These are phyloP conservation scores for Kurtzmaniella quercitrusa DNA, from an alignment of 1,139 yeast species.

Conservation along the genomic window DNA sequence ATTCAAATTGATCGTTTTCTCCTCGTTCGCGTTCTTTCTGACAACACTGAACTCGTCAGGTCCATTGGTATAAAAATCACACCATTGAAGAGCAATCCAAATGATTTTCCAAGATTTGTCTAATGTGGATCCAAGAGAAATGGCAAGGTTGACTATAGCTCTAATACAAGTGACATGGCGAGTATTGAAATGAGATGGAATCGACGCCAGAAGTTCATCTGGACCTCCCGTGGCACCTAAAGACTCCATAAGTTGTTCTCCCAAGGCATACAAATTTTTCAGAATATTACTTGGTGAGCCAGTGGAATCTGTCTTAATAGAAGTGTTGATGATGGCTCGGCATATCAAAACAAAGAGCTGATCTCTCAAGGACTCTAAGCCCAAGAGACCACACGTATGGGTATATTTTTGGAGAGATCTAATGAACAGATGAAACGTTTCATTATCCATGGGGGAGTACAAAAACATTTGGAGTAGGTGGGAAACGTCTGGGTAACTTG, in stretches of 20 bases:
- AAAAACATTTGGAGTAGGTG: conserved; percentile 49
- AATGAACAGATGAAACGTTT: conserved; percentile 56
- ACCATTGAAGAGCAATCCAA: conserved; percentile 73
- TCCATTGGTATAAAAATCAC: conserved; percentile 58
- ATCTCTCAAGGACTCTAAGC: conserved; percentile 52
- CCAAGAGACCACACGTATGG: conserved; percentile 78
- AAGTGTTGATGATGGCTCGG: conserved; percentile 43
- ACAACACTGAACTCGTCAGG: conserved; percentile 42
- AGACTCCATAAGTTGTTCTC: conserved; percentile 62
- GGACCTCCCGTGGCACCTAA: conserved; percentile 21
- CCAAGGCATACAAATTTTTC: conserved; percentile 42
- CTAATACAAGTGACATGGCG: conserved; percentile 74
- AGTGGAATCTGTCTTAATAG: conserved; percentile 9
- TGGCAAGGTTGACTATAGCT: conserved; percentile 71
- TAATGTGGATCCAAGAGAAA: conserved; percentile 72
- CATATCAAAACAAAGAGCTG: conserved; percentile 57
- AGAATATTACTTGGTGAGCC: conserved; percentile 20
- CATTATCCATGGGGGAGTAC: conserved; percentile 65
- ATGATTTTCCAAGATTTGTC: conserved; percentile 66
- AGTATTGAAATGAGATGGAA: conserved; percentile 46
- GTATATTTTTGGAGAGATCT: conserved; percentile 75
- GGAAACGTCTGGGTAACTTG: conserved; percentile 44
- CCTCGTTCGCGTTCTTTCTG: conserved; percentile 1
- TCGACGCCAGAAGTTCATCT: conserved; percentile 3
- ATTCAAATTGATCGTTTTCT: conserved; percentile 20